Conservation (phyloP, 805 yeast species). For the Debaryomyces hansenii region DNA sequence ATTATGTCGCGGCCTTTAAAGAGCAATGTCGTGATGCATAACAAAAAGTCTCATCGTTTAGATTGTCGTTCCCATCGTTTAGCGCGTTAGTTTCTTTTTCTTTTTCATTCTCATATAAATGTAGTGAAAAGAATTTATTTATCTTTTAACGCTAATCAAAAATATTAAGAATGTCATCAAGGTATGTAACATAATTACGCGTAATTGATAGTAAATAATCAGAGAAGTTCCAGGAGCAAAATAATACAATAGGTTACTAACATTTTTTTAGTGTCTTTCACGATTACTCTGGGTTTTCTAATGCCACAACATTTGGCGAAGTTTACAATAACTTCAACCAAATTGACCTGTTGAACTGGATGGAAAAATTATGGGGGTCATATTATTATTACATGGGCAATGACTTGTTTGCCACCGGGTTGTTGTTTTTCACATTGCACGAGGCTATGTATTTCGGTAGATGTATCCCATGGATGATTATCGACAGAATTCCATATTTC, state of each 20-base stretch:
- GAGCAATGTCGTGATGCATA: too few relatives aligned
- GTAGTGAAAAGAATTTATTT: not conserved
- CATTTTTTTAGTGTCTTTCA: conserved; percentile 21
- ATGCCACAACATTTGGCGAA: conserved; percentile 29
- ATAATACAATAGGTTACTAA: conserved; percentile 1
- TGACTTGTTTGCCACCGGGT: conserved; percentile 58
- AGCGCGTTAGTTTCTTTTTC: conserved; percentile 1
- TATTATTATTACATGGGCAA: conserved; percentile 56
- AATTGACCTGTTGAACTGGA: conserved; percentile 26
- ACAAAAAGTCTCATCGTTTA: conserved; percentile 1
- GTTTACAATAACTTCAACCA: conserved; percentile 28
- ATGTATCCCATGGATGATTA: conserved; percentile 58
- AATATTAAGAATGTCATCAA: not conserved
- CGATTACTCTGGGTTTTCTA: conserved; percentile 34
- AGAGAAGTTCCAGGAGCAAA: not conserved
- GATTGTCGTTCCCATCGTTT: conserved; percentile 7
- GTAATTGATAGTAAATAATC: not conserved
- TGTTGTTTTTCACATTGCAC: conserved; percentile 53
- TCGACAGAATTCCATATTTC: conserved; percentile 54
- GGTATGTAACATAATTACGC: not conserved
- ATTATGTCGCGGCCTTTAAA: too few relatives aligned
- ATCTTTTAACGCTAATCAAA: not conserved
- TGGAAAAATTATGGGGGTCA: conserved; percentile 55
- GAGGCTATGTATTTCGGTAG: conserved; percentile 60
- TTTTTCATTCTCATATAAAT: conserved; percentile 1